These are phyloP conservation scores for Aspergillus transmontanensis DNA, from an alignment of 2,329 filamentous ascomycete species.

Conservation along the genomic window DNA sequence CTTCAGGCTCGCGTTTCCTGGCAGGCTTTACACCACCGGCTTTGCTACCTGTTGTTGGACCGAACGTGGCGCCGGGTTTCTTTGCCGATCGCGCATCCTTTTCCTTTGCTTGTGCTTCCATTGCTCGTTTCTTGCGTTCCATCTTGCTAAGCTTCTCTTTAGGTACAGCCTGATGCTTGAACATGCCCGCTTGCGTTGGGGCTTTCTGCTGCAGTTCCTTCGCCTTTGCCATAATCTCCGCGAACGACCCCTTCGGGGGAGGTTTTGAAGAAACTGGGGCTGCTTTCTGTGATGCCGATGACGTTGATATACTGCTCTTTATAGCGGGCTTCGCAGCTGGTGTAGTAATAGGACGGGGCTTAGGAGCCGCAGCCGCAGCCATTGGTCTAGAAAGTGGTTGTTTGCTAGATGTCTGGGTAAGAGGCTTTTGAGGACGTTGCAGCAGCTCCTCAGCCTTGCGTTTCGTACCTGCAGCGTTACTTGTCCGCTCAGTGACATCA, in stretches of 20 bases:
- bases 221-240: constrained; percentile 61
- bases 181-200: constrained; percentile 50
- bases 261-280: constrained; percentile 39
- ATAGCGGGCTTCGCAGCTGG: constrained; percentile 24
- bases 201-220: constrained; percentile 55
- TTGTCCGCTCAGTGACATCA: constrained; percentile 21
- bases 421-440: constrained; percentile 30
- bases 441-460: constrained; percentile 48
- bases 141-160: constrained; percentile 60
- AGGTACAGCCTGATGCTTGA: constrained; percentile 58
- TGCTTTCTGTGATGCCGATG: constrained; percentile 21
- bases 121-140: constrained; percentile 52
- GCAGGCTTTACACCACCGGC: constrained; percentile 21
- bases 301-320: constrained; percentile 20
- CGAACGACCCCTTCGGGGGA: constrained; percentile 61
- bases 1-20: constrained; percentile 37
- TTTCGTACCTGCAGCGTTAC: constrained; percentile 35
- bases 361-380: constrained; percentile 23
- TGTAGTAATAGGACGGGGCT: constrained; percentile 18
- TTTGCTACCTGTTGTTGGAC: constrained; percentile 23
- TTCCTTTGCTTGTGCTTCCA: constrained; percentile 45
- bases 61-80: constrained; percentile 26
- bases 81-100: constrained; percentile 37
- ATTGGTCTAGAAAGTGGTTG: constrained; percentile 20
- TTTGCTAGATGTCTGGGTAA: constrained; percentile 23